These are phyloP conservation scores for sunflower (Helianthus annuus) DNA, from an alignment of 129 eudicot genomes.

Conservation along the genomic window HanXRQr2.0-SUNRISE NC_035446.2:139925259-139925758, in stretches of 20 bases:
- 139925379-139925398: background rate
- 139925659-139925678: conserved; percentile 10
- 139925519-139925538: conserved; percentile 81
- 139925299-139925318: conserved; percentile 76
- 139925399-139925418: background rate
- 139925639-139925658: background rate
- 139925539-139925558: conserved; percentile 97
- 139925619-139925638: conserved; percentile 4
- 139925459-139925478: conserved; percentile 94
- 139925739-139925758: conserved; percentile 42
- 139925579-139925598: background rate
- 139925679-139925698: background rate
- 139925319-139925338: conserved; percentile 70
- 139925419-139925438: background rate
- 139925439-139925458: background rate
- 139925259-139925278: conserved; percentile 69
- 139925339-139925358: conserved; percentile 85
- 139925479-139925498: conserved; percentile 67
- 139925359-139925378: conserved; percentile 49
- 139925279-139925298: conserved; percentile 71
- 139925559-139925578: conserved; percentile 75
- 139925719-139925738: conserved; percentile 44
- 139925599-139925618: conserved; percentile 8
- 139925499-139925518: conserved; percentile 89
- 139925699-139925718: conserved; percentile 51